Percentiles rank a stretch among this genome's conserved stretches.
Evolutionary conservation across 352 stramenopile genomes (phyloP).

Genomic region (Saprolegnia parasitica): DNA sequence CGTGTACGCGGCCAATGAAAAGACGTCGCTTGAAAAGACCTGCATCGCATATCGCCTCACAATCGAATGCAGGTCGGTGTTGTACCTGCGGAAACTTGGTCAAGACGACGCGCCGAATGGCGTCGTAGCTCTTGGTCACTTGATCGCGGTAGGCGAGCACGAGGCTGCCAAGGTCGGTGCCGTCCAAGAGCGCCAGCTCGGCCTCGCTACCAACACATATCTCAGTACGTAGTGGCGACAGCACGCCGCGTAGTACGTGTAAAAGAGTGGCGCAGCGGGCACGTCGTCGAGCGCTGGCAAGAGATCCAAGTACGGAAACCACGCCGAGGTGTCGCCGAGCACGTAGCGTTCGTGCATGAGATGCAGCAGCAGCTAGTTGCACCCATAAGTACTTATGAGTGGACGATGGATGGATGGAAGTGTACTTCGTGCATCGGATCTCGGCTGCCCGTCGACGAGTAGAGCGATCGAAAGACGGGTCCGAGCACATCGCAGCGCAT

Average conservation of each 20-base stretch:
- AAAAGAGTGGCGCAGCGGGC: constrained; percentile 47
- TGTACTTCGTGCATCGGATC: constrained; percentile 22
- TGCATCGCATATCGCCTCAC: neutral
- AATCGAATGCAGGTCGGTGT: neutral
- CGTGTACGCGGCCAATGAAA: constrained; percentile 56
- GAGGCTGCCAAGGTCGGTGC: constrained; percentile 39
- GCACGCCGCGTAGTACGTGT: constrained; percentile 24
- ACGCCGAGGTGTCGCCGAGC: constrained; percentile 42
- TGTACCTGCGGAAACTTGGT: constrained; percentile 11
- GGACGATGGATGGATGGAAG: neutral
- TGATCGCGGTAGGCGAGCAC: constrained; percentile 41
- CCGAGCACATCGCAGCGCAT: constrained; percentile 42
- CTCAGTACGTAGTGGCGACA: neutral
- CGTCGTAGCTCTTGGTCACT: constrained; percentile 27
- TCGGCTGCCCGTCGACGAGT: neutral
- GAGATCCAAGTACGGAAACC: constrained; percentile 84
- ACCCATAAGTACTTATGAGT: neutral
- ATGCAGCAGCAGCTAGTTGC: constrained; percentile 46
- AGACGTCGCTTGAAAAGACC: constrained; percentile 39
- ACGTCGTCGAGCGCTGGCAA: constrained; percentile 43
- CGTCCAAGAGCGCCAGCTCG: constrained; percentile 51
- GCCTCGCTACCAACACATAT: constrained; percentile 33
- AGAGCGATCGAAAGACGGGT: constrained; percentile 28
- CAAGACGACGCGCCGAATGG: constrained; percentile 15
- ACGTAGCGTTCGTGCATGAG: constrained; percentile 70